Evolutionary conservation across 352 stramenopile genomes (phyloP).

Genomic region (Blastocystis sp.): DNA sequence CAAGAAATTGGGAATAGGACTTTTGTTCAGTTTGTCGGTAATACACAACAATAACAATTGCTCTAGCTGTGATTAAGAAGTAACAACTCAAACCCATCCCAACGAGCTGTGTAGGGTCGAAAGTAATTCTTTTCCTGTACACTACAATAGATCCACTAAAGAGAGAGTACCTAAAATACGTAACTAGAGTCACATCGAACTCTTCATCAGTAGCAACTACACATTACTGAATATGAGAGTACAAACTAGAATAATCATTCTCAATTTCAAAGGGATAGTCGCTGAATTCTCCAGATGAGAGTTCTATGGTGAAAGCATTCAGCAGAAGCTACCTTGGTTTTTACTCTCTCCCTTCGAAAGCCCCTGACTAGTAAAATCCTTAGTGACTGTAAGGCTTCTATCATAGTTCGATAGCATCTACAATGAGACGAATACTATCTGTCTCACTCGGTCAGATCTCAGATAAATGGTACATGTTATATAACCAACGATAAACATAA

Average conservation of each 20-base stretch:
- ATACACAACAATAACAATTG: background rate
- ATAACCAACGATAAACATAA: background rate
- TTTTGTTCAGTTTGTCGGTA: background rate
- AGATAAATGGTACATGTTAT: background rate
- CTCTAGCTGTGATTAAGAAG: background rate
- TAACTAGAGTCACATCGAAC: slow-evolving; percentile 50
- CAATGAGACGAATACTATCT: too few relatives aligned
- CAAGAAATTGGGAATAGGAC: background rate
- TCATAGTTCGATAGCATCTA: too few relatives aligned
- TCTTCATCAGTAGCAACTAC: background rate
- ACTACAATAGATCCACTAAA: background rate
- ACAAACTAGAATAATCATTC: slow-evolving; percentile 20
- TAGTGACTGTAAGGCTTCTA: too few relatives aligned
- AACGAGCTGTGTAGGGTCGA: background rate
- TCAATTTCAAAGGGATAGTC: slow-evolving; percentile 32
- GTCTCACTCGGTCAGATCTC: too few relatives aligned
- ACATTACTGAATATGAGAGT: background rate
- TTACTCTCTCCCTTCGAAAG: too few relatives aligned
- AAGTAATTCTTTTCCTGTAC: background rate
- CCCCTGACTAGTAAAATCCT: too few relatives aligned
- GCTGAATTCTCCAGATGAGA: background rate
- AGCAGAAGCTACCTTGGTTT: too few relatives aligned
- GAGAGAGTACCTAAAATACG: slow-evolving; percentile 34
- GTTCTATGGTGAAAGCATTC: too few relatives aligned
- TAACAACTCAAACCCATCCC: background rate